phyloP scores from a whole-genome alignment of 2,329 filamentous ascomycete genomes.

The Cordyceps fumosorosea region DNA sequence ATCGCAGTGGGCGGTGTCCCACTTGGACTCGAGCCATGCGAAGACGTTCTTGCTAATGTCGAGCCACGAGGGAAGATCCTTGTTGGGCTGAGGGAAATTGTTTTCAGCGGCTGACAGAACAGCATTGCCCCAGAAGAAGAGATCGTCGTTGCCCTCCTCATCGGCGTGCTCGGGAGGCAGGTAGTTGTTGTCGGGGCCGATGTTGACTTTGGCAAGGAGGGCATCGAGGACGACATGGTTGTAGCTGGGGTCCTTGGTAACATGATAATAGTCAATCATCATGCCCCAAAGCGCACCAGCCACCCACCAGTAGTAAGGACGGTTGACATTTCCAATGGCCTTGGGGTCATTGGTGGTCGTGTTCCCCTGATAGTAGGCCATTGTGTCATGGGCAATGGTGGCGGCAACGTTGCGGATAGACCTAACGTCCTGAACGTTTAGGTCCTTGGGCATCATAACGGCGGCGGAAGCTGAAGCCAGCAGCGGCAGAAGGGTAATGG shows the following conservation, averaged over 20 bases:
- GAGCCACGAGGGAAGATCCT: slow-evolving; percentile 49
- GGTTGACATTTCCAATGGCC: slow-evolving; percentile 55
- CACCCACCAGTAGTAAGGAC: slow-evolving; percentile 66
- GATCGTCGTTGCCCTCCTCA: slow-evolving; percentile 63
- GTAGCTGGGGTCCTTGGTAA: slow-evolving; percentile 56
- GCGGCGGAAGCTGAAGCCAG: slow-evolving; percentile 17
- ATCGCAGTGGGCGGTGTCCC: slow-evolving; percentile 58
- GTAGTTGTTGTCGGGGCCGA: slow-evolving; percentile 51
- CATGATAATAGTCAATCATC: slow-evolving; percentile 64
- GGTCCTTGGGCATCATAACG: slow-evolving; percentile 29
- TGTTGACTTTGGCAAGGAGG: slow-evolving; percentile 48
- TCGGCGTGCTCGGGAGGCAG: slow-evolving; percentile 49
- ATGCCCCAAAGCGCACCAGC: slow-evolving; percentile 59
- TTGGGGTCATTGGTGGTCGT: slow-evolving; percentile 23
- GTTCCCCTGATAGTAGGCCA: slow-evolving; percentile 61
- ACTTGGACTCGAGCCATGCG: slow-evolving; percentile 59
- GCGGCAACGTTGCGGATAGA: slow-evolving; percentile 57
- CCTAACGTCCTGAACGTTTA: slow-evolving; percentile 32
- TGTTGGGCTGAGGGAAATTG: slow-evolving; percentile 49
- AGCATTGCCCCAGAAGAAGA: slow-evolving; percentile 62
- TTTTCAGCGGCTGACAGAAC: slow-evolving; percentile 58
- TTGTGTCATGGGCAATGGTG: slow-evolving; percentile 53
- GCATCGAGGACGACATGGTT: slow-evolving; percentile 53
- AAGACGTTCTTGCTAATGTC: slow-evolving; percentile 60
- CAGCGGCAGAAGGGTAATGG: slow-evolving; percentile 10